Conservation (phyloP, 1,284 basidiomycete genomes). For the Sporisorium scitamineum region DNA sequence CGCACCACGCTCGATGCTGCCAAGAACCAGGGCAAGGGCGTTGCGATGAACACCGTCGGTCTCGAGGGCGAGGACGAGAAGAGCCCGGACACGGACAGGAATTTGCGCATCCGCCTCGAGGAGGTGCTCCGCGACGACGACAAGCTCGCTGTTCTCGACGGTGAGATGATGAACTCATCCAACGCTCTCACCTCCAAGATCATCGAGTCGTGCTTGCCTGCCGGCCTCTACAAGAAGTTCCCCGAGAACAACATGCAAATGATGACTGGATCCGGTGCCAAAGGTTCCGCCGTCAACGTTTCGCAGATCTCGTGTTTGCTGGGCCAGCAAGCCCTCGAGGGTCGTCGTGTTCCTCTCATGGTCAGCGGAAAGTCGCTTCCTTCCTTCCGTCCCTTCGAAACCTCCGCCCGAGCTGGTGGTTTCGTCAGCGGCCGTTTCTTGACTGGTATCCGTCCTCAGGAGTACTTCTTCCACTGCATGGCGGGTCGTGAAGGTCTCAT, state of each 20-base stretch:
- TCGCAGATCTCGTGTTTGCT: conserved; percentile 97
- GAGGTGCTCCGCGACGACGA: conserved; percentile 96
- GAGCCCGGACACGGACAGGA: conserved; percentile 71
- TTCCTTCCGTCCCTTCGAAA: conserved; percentile 97
- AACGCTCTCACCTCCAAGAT: conserved; percentile 85
- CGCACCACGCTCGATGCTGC: conserved; percentile 79
- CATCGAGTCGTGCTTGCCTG: conserved; percentile 81
- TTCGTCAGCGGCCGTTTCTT: conserved; percentile 99
- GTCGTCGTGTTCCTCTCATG: conserved; percentile 98
- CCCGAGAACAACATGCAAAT: conserved; percentile 99
- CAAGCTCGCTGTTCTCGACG: conserved; percentile 97
- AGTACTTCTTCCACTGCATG: conserved; percentile 99
- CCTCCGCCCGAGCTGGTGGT: conserved; percentile 96
- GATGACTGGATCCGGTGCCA: conserved; percentile 98
- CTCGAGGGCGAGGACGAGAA: conserved; percentile 68
- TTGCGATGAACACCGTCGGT: conserved; percentile 79
- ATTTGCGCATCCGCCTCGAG: conserved; percentile 75
- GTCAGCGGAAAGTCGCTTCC: conserved; percentile 98
- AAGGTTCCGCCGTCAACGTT: conserved; percentile 97
- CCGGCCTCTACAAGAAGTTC: conserved; percentile 79
- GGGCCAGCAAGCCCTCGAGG: conserved; percentile 97
- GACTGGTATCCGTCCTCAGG: conserved; percentile 97
- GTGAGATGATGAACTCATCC: conserved; percentile 76
- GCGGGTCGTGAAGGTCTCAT: conserved; percentile 98
- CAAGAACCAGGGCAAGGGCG: conserved; percentile 81